Evolutionary conservation across 225 moss, liverwort and hornwort genomes (phyloP), one percentile per base, ranked within the genome.

Genomic region (Sphagnum tenellum): DNA sequence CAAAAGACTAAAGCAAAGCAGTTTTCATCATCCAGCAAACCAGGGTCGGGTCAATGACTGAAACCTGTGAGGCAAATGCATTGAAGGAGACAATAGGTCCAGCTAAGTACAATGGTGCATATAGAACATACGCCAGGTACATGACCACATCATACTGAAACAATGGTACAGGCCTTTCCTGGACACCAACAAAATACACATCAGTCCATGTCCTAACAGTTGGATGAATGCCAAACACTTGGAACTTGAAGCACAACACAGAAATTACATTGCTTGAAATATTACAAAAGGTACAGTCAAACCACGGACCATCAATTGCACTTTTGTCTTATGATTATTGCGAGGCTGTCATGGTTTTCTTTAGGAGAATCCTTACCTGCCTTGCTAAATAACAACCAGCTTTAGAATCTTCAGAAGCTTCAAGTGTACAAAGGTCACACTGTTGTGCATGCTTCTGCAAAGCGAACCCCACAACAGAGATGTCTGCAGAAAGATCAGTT

Each of bases 11-110:
- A 29, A 29, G 29, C 29, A 29, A 29, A 29, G 29, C 29, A 29
- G 29, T 29, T 29, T 29, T 29, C 29, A 29, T 29, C 29, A 29
- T 29, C 29, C 29, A 29, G 29, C 29, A 29, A 29, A 29, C 29
- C 29, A 29, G 29, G 29, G 29, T 29, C 1, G 29, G 29, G 29
- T 29, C 29, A 29, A 29, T 29, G 29, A 29, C 29, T 29, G n/a
- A 65, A 55, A 96, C 95, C 95, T 98, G 98, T 70, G 98, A 87
- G 59, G 88, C 82, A 77, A 89, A 99, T 45, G 98, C 93, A 74
- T 99, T 99, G 60, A 79, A 99, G 63, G 90, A 83, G 74, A 90
- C 82, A 61, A 90, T 91, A 49, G 98, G 93, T 65, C 98, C 98
- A 66, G 98, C 98, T 64, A 99, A 77, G 57, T 99, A 99, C 73